These are phyloP conservation scores for Lactifluus rugatus DNA, from an alignment of 768 basidiomycete species.

Conservation along the genomic window DNA sequence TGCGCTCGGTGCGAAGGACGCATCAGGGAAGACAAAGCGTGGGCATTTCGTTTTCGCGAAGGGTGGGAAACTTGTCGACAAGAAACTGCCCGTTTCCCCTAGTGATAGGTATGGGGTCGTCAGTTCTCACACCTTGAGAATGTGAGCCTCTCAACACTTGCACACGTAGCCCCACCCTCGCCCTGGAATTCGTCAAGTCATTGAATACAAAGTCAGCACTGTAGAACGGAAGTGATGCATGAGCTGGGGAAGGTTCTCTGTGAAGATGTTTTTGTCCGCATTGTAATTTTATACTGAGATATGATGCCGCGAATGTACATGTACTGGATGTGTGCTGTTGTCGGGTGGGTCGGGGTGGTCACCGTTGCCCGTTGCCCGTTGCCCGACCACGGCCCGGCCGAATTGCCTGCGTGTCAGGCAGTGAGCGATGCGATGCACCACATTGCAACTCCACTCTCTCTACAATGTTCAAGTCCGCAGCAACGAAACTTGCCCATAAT, in stretches of 20 bases:
- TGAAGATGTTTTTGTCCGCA: not conserved
- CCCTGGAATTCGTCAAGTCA: constrained; percentile 59
- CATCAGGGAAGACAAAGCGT: constrained; percentile 71
- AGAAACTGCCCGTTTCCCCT: constrained; percentile 78
- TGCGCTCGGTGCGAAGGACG: constrained; percentile 60
- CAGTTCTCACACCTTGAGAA: not conserved
- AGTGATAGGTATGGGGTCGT: constrained; percentile 54
- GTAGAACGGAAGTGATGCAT: not conserved
- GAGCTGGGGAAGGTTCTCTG: not conserved
- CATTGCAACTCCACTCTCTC: not conserved
- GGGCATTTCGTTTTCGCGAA: constrained; percentile 92
- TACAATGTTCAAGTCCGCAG: constrained; percentile 66
- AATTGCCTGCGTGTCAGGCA: not conserved
- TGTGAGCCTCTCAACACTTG: not conserved
- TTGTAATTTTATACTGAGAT: not conserved
- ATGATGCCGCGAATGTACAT: no score
- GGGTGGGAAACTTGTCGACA: constrained; percentile 82
- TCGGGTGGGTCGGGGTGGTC: no score
- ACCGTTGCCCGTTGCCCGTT: no score
- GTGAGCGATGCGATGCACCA: not conserved
- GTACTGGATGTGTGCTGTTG: no score
- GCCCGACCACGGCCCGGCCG: not conserved
- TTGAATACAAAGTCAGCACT: not conserved
- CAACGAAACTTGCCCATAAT: constrained; percentile 83
- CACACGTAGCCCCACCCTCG: constrained; percentile 44